Evolutionary conservation across 1,284 basidiomycete species (phyloP).

Genomic region (Pholiota adiposa): DNA sequence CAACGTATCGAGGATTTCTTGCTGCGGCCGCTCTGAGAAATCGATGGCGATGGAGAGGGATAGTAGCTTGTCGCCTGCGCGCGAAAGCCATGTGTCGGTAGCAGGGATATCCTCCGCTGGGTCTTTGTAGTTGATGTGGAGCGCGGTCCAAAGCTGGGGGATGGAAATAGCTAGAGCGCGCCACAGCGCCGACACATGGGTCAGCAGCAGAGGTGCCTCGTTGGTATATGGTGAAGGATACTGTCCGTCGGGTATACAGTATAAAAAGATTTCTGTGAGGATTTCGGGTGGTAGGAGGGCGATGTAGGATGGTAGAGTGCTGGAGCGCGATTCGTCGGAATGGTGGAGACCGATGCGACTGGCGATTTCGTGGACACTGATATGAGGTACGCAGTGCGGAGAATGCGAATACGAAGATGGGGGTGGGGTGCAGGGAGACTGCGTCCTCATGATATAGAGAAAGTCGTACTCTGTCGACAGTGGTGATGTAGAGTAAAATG

Average conservation of each 20-base stretch:
- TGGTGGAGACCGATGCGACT: conserved; percentile 20
- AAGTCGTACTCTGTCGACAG: neutral
- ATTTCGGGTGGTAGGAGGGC: conserved; percentile 31
- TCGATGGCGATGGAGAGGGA: conserved; percentile 32
- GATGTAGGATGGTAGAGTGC: conserved; percentile 18
- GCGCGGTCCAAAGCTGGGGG: conserved; percentile 31
- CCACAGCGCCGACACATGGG: conserved; percentile 32
- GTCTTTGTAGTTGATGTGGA: conserved; percentile 34
- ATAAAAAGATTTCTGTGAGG: conserved; percentile 32
- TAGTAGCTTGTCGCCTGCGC: conserved; percentile 28
- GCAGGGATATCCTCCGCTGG: conserved; percentile 27
- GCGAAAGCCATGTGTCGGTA: conserved; percentile 29
- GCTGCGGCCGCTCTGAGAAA: conserved; percentile 29
- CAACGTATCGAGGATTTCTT: conserved; percentile 29
- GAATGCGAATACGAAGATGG: conserved; percentile 20
- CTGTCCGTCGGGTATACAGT: conserved; percentile 27
- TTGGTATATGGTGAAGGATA: conserved; percentile 28
- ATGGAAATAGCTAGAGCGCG: conserved; percentile 27
- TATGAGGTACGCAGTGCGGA: conserved; percentile 9
- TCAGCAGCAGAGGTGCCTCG: conserved; percentile 33
- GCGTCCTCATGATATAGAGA: conserved; percentile 10
- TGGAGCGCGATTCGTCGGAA: conserved; percentile 4
- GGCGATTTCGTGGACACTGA: conserved; percentile 22
- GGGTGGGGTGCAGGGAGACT: conserved; percentile 16
- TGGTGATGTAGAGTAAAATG: neutral